Conservation (phyloP, 73 alveolate species). For the Paramecium biaurelia region DNA sequence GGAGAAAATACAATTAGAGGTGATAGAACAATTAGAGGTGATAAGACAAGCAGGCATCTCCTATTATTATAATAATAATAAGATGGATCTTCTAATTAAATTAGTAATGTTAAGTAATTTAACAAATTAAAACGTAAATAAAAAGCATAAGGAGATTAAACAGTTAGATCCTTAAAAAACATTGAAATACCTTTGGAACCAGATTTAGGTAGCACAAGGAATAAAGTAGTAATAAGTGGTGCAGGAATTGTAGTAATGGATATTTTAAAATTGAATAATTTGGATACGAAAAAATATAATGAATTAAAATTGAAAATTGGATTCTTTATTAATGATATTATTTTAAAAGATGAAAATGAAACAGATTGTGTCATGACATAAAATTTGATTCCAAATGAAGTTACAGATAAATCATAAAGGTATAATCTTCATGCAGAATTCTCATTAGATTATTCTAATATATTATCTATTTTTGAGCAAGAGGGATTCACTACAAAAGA, state of each 20-base stretch:
- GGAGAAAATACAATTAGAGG: background rate
- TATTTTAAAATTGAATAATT: background rate
- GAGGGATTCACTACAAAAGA: background rate
- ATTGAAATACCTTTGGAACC: background rate
- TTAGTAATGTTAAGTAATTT: background rate
- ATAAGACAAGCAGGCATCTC: background rate
- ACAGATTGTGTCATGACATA: conserved; percentile 30
- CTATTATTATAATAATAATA: background rate
- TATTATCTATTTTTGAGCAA: background rate
- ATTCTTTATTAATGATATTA: background rate
- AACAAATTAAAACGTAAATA: background rate
- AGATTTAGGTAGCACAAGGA: background rate
- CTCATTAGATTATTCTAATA: background rate
- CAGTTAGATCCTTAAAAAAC: background rate
- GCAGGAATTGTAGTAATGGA: conserved; percentile 23
- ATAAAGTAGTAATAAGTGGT: background rate
- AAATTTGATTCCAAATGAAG: background rate
- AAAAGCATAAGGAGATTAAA: background rate
- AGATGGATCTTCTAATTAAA: background rate
- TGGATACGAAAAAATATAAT: background rate
- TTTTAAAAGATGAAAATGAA: background rate
- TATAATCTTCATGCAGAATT: conserved; percentile 24
- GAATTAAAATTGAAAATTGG: conserved; percentile 21
- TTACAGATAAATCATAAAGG: background rate
- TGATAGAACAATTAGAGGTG: background rate